These are phyloP conservation scores for Corrigiola litoralis DNA, from an alignment of 179 eudicot species.

Conservation along the genomic window DNA sequence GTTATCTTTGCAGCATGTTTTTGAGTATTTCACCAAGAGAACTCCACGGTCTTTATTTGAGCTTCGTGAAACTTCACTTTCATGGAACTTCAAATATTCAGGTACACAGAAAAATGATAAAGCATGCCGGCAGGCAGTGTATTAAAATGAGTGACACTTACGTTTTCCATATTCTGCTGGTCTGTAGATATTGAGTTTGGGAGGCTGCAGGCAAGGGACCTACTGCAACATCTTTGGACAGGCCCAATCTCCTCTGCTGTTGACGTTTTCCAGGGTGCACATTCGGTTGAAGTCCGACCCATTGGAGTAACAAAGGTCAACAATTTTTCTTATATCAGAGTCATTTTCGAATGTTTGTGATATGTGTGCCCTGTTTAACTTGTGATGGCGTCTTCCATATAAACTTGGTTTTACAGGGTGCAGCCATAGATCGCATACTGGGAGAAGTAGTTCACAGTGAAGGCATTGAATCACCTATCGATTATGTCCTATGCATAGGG, in stretches of 20 bases:
- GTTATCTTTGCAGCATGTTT: slow-evolving; percentile 29
- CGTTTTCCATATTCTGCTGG: background rate
- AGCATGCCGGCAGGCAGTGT: background rate
- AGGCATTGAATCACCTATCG: slow-evolving; percentile 51
- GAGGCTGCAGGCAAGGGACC: slow-evolving; percentile 30
- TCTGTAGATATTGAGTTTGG: slow-evolving; percentile 31
- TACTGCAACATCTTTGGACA: slow-evolving; percentile 32
- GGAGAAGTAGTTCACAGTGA: slow-evolving; percentile 59
- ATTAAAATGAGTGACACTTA: background rate
- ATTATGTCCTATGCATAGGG: slow-evolving; percentile 70
- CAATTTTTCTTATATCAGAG: background rate
- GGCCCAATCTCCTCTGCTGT: slow-evolving; percentile 33
- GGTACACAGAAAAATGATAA: slow-evolving; percentile 14
- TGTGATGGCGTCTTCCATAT: background rate
- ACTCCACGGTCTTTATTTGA: slow-evolving; percentile 34
- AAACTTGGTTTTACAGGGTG: slow-evolving; percentile 45
- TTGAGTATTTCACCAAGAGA: slow-evolving; percentile 36
- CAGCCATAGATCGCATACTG: slow-evolving; percentile 64
- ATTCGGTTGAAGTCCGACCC: slow-evolving; percentile 37
- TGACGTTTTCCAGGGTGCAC: slow-evolving; percentile 32
- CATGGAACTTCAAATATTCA: slow-evolving; percentile 37
- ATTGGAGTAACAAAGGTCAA: slow-evolving; percentile 37
- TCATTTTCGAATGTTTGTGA: background rate
- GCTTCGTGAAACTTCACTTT: slow-evolving; percentile 31
- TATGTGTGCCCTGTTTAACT: background rate